Base-by-base conservation (phyloP, 352 stramenopile species). In the Globisporangium okanoganense region DNA sequence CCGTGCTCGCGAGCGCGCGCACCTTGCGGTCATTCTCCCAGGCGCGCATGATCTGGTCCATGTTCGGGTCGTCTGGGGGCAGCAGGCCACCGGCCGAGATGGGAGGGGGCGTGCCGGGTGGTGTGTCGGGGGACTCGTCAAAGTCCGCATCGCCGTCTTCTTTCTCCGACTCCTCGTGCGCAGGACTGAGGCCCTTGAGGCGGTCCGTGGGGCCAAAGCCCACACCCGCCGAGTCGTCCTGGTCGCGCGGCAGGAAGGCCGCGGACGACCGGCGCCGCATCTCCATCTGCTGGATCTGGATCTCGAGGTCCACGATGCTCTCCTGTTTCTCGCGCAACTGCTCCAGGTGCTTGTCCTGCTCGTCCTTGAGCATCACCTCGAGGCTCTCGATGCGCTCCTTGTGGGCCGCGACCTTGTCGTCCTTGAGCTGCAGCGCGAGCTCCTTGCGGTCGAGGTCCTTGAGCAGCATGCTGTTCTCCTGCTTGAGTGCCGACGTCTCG, bases 401-500 rank as follows among this genome's bases (percentile, higher is more conserved):
- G 61, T 91, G 82, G 0, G 75, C 70, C 25, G 57, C 59, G 9
- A 92, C 71, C 59, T 90, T 76, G 12, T 92, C 85, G n/a, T 89
- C 79, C 47, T 75, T 69, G 22, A 87, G 59, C 61, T 88, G 75
- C 49, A 90, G 49, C 27, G 85, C 71, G 29, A 76, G 55, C 22
- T 90, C 80, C 59, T 90, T 87, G 33, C 80, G 68, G 65, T 91
- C 80, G 57, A 94, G 58, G 33, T 92, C 82, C 51, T 91, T 90
- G 20, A 92, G 65, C 47, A 91, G 67, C 59, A 89, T 71, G 35
- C 69, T 76, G 66, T 91, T 92, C 56, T 92, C 82, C 14, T 74
- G 66, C 61, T 88, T 88, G 24, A 92, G 66, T 10, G 79, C 72
- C 1, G 76, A 54, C n/a, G 90, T 75, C 64, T 94, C 83, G 5